Evolutionary conservation across 495 filamentous ascomycete genomes (phyloP), one percentile per base, ranked within the genome.

Genomic region (Penicillium psychrofluorescens): DNA sequence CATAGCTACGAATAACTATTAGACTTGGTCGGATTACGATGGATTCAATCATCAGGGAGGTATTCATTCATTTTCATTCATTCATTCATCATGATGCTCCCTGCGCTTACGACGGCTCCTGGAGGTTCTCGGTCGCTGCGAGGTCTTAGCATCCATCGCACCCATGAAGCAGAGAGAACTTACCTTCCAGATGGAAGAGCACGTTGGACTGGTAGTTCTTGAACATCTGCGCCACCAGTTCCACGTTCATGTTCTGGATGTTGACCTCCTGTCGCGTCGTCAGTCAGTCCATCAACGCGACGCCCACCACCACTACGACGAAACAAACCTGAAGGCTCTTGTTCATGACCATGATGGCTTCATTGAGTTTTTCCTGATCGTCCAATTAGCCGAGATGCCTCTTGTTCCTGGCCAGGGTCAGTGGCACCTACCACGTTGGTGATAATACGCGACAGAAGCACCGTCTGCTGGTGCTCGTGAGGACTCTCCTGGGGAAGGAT

Each of bases 171-270:
- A 2, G 43, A 43, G 29, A 54, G 12, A 10, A 44, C 66, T 43
- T 74, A 94, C 92, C 92, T 80, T 97, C 94, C 27, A 98, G 73
- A 57, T 98, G 92, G 59, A 98, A 98, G 2, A 96, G 72, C 11
- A 98, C 92, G 56, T 96, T 98, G 4, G 88, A 95, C 63, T 95
- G 89, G 62, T 98, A 98, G 67, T 97, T 98, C 75, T 96, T 95
- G 73, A 97, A 98, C 92, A 98, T 98, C 64, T 97, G 92, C 7
- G 92, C 90, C 4, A 97, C 92, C 8, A 97, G 74, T 68, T 97
- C 92, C 6, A 95, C 87, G 59, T 97, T 91, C 89, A 96, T 95
- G 55, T 97, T 98, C 52, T 95, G 85, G 31, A 95, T 83, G 60
- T 96, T 97, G 78, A 96, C 95, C 53, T 96, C 90, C 88, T 95